Conservation (phyloP, 257 asterid species). For the Petunia axillaris region DNA sequence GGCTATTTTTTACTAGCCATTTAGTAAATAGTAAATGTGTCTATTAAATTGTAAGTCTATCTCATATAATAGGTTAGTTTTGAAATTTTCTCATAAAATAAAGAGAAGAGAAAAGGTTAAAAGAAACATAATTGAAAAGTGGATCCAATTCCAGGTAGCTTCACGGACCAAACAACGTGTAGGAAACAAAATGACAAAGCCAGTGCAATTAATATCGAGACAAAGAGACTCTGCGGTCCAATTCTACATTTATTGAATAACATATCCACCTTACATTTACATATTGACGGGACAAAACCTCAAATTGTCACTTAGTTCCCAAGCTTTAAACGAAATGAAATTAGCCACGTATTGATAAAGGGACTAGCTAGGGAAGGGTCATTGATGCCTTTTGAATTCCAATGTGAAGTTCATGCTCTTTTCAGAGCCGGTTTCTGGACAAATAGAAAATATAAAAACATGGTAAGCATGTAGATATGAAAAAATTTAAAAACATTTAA, state of each 20-base stretch:
- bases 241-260: neutral
- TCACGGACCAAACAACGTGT: neutral
- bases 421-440: neutral
- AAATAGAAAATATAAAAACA: neutral
- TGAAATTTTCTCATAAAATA: too few relatives aligned
- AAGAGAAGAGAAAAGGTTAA: too few relatives aligned
- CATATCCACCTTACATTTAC: neutral
- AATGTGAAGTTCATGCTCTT: slow-evolving; percentile 20
- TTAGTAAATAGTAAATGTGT: too few relatives aligned
- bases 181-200: neutral
- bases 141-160: neutral
- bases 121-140: too few relatives aligned
- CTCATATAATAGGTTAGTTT: too few relatives aligned
- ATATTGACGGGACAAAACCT: neutral
- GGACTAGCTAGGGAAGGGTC: neutral
- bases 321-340: neutral
- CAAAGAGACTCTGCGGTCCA: slow-evolving; percentile 8
- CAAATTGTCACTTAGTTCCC: neutral
- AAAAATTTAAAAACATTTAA: too few relatives aligned
- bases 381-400: neutral
- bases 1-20: too few relatives aligned
- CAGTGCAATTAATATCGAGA: neutral
- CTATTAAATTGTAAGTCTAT: too few relatives aligned
- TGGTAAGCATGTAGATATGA: neutral
- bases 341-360: neutral